Conservation (phyloP, 345 rosid species). For the Pistacia vera region DNA sequence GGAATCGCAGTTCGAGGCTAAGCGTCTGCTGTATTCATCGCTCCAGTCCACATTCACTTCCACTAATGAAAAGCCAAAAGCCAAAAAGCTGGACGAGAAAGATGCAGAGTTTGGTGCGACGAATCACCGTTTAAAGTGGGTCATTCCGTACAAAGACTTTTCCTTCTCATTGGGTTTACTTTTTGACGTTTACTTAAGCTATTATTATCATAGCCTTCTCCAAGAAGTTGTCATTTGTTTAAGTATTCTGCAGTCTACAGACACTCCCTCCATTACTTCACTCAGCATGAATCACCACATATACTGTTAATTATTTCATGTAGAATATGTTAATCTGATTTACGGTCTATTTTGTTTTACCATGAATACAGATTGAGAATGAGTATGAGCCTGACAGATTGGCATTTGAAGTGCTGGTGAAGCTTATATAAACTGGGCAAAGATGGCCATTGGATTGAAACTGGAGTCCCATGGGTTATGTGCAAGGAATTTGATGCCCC, state of each 20-base stretch:
- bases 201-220: too few species aligned
- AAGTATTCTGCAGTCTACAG: too few species aligned
- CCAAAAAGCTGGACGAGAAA: neutral
- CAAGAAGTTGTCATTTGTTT: too few species aligned
- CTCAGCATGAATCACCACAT: too few species aligned
- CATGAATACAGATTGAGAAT: constrained; percentile 55
- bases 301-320: neutral
- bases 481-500: constrained; percentile 76
- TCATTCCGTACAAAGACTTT: neutral
- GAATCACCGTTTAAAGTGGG: too few species aligned
- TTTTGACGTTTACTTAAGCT: neutral
- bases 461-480: constrained; percentile 84
- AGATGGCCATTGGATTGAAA: constrained; percentile 60
- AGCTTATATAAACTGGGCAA: constrained; percentile 63
- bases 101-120: too few species aligned
- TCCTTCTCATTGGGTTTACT: neutral
- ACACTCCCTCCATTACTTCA: too few species aligned
- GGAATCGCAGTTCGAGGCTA: too few species aligned
- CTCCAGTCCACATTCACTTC: neutral
- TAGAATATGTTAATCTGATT: neutral
- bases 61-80: neutral
- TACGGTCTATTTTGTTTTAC: neutral
- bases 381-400: constrained; percentile 55
- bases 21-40: too few species aligned
- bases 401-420: constrained; percentile 49